Base-by-base conservation (phyloP, 768 basidiomycete species). In the Pisolithus microcarpus region DNA sequence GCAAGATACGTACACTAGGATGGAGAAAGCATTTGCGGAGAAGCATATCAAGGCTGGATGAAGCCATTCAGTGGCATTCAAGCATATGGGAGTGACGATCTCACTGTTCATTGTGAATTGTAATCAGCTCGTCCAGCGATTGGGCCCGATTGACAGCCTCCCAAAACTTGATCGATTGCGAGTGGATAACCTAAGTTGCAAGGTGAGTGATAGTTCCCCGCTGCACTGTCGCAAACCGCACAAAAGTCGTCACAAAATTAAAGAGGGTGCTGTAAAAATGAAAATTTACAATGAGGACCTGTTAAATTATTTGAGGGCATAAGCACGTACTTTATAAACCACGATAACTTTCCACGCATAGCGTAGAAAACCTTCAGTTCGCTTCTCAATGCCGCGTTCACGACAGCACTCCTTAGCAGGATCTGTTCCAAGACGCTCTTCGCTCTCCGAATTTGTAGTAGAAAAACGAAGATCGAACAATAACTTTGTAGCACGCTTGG, bases 321-420 rank as follows among this genome's bases (percentile, higher is more conserved):
- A 8, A n/a, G 24, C n/a, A 75, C 85, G 58, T 60, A 90, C 89
- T 87, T 89, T 63, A 87, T 76, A 57, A 91, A 87, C 90, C 90
- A 92, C 51, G 85, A 84, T 52, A 92, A 58, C 50, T 84, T 81
- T 56, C 82, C 80, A 54, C 88, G 70, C 74, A 89, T 78, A 0
- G 84, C 85, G 62, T 87, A 88, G 57, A 91, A 82, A 13, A 74
- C 74, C 67, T 87, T 90, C 59, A 85, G 51, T 48, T 82, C 80
- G 19, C 67, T 70, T 34, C 65, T 70, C 45, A 68, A 44, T 30
- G 69, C 62, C 16, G 56, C 60, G 59, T 65, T 49, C 57, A 55
- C 70, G 11, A 65, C 59, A 16, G 72, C 74, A n/a, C 77, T 76
- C 18, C 84, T 72, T 2, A 89, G 78, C 23, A 87, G 68, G 11